Base-by-base conservation (phyloP, 2,329 filamentous ascomycete genomes). In the Daldinia sp. region DNA sequence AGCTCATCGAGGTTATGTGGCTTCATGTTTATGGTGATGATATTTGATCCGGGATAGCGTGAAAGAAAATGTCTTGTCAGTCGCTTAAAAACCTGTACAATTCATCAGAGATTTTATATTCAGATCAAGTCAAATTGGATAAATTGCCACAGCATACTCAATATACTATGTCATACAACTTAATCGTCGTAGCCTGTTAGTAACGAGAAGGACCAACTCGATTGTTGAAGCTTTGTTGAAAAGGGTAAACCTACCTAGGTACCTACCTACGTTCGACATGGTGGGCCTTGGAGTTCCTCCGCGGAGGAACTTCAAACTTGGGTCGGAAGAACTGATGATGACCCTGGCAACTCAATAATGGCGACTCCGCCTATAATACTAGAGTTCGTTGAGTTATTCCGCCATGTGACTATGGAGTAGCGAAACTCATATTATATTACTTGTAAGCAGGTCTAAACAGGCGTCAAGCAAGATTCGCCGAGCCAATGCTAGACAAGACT, bases 221-320 rank as follows among this genome's bases (percentile, higher is more conserved):
- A 48, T 6, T 48, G 0, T 28, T 48, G 13, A 48, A 1, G 6
- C 2, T 28, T 15, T 30, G 20, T 4, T 15, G 33, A 10, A 10
- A 13, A 37, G 18, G 23, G 9, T 26, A 54, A 12, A 23, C 28
- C 33, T n/a, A n/a, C n/a, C n/a, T n/a, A 23, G 20, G 20, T 23
- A 23, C 2, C 13, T 10, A 18, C 12, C 2, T 7, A 18, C 10
- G 23, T 7, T 33, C 10, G 23, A 18, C 18, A 30, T n/a, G 33
- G 33, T 37, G 50, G 15, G 5, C 4, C 23, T 13, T 18, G 28
- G 9, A 42, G 65, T 72, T 73, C 62, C 69, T 71, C 72, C 72
- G 71, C 72, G 72, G 72, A 69, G 65, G 53, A 73, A 72, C 46
- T 59, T 37, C 37, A 48, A 58, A 12, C 7, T 20, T 51, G 46